Evolutionary conservation across 106 monocot species (phyloP), one percentile per base, ranked within the genome.

Genomic region (Dioscorea alata): DNA sequence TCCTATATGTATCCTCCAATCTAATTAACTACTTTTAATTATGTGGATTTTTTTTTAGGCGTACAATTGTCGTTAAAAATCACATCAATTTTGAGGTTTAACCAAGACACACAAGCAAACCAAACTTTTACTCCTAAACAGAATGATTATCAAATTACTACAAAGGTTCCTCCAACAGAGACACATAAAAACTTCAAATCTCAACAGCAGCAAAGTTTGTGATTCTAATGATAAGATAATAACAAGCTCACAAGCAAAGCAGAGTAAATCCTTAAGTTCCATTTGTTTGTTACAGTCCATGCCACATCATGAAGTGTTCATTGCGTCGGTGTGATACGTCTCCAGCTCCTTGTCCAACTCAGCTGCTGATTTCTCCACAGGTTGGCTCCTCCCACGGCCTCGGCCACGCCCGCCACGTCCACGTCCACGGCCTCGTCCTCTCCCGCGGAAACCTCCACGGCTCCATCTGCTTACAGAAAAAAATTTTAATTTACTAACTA

Each of bases 321-420:
- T 93, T 31, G 81, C 87, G 4, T 80, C 73, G 1, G 87, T 69
- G 66, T 90, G 94, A 61, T 94, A 94, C 23, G 16, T 87, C 10
- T 94, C 94, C 48, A 94, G 71, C 1, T 88, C 88, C 70, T 87
- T 80, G 68, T 87, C 76, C 65, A 87, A 64, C 18, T 87, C 65
- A 17, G 76, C 81, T 17, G 75, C 85, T 34, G 94, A 83, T 68
- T 86, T 93, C 51, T 79, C 67, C 4, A 53, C 52, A 50, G 73
- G 65, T 60, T 62, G 81, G 62, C 63, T 83, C 23, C 60, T 69
- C 9, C 80, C 83, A 64, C 83, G 81, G 0, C 83, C 88, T 22
- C 83, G 72, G 0, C 84, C 81, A 62, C 70, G 82, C 0, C 69
- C 87, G 5, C 84, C 81, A 62, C 70, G 82, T 0, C 69, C 87